Conservation (phyloP, 106 monocot genomes). For the Dioscorea alata region DNA sequence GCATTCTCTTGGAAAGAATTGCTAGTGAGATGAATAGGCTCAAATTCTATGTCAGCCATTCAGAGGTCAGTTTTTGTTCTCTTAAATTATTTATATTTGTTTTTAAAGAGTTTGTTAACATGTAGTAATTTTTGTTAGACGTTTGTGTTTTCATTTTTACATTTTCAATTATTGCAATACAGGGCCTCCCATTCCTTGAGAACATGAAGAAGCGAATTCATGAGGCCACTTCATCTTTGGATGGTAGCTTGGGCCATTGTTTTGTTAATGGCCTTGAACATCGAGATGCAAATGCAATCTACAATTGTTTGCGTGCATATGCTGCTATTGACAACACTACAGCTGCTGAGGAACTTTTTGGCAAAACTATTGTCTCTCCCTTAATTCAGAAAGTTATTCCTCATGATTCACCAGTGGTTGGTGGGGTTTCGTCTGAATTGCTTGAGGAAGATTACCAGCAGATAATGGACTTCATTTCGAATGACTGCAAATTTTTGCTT, state of each 20-base stretch:
- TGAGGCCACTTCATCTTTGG: slow-evolving; percentile 49
- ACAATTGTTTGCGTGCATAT: slow-evolving; percentile 96
- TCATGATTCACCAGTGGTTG: slow-evolving; percentile 29
- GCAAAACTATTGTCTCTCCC: slow-evolving; percentile 68
- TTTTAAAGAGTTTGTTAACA: background rate
- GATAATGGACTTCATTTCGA: slow-evolving; percentile 59
- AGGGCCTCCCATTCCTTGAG: slow-evolving; percentile 91
- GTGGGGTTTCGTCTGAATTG: slow-evolving; percentile 38
- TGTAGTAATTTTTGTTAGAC: background rate
- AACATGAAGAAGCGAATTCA: slow-evolving; percentile 98
- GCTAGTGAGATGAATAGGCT: slow-evolving; percentile 97
- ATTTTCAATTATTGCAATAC: slow-evolving; percentile 57
- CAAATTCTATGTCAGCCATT: slow-evolving; percentile 76
- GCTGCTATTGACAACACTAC: slow-evolving; percentile 88
- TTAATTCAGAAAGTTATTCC: slow-evolving; percentile 74
- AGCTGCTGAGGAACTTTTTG: slow-evolving; percentile 90
- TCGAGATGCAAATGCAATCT: slow-evolving; percentile 67
- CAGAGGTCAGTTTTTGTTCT: slow-evolving; percentile 51
- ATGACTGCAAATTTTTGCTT: slow-evolving; percentile 88
- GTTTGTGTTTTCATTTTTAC: slow-evolving; percentile 16
- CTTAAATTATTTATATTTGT: slow-evolving; percentile 2
- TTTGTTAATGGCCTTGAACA: slow-evolving; percentile 71
- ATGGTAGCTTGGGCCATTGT: slow-evolving; percentile 70
- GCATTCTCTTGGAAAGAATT: slow-evolving; percentile 93
- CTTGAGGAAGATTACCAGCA: slow-evolving; percentile 71